Conservation (phyloP, 2,329 filamentous ascomycete species). For the Corinectria fuckeliana region DNA sequence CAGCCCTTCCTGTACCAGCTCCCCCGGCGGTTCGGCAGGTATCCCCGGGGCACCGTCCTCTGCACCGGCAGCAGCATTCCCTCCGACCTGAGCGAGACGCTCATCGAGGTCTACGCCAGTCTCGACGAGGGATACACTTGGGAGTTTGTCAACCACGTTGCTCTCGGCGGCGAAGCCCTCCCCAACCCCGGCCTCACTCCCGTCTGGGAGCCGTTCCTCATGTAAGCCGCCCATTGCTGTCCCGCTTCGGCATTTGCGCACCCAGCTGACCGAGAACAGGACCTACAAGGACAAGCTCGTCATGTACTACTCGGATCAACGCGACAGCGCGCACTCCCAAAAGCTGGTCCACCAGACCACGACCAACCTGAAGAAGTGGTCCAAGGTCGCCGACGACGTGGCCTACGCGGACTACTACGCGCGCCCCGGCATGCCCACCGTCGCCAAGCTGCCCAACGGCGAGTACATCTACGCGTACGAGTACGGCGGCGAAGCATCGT, state of each 20-base stretch:
- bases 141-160: conserved; percentile 71
- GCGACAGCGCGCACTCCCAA: conserved; percentile 68
- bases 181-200: conserved; percentile 70
- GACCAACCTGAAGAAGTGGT: conserved; percentile 66
- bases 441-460: conserved; percentile 63
- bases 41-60: conserved; percentile 67
- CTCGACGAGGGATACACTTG: conserved; percentile 66
- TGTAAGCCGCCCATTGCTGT: conserved; percentile 41
- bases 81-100: conserved; percentile 64
- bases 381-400: conserved; percentile 62
- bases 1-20: conserved; percentile 74
- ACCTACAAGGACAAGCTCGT: conserved; percentile 65
- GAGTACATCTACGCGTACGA: conserved; percentile 67
- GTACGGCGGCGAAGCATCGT: conserved; percentile 55
- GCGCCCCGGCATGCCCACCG: conserved; percentile 72
- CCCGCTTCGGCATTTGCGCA: background rate
- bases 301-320: conserved; percentile 75
- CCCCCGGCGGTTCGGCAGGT: conserved; percentile 62
- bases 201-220: conserved; percentile 75
- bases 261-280: conserved; percentile 37
- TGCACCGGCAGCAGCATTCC: conserved; percentile 67
- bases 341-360: conserved; percentile 71
- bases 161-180: conserved; percentile 63
- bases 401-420: conserved; percentile 66
- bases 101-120: conserved; percentile 74